A percentile compares a stretch with the other conserved stretches of the same genome.
These are phyloP conservation scores for Viola pubescens DNA, from an alignment of 441 rosid genomes.

Conservation along the genomic window DNA sequence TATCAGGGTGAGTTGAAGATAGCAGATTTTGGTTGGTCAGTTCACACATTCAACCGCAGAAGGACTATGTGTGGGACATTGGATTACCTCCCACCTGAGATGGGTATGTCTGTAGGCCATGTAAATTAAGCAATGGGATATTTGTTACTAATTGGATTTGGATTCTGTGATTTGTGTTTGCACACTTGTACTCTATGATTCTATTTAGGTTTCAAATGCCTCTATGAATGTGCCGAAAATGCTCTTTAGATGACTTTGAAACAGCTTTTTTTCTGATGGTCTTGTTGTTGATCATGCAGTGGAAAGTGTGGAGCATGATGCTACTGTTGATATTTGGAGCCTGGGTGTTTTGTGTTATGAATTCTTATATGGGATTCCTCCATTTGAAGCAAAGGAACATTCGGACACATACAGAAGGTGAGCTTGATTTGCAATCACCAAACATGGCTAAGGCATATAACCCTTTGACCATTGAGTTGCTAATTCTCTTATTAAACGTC, in stretches of 20 bases:
- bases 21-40: constrained; percentile 99
- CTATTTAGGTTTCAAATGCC: neutral
- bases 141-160: neutral
- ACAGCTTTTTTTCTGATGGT: neutral
- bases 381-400: constrained; percentile 91
- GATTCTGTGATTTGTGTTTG: neutral
- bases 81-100: constrained; percentile 97
- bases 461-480: too few relatives aligned
- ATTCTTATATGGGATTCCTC: constrained; percentile 85
- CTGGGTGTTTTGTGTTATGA: constrained; percentile 88
- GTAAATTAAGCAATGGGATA: neutral
- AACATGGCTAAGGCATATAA: neutral
- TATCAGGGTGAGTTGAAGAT: constrained; percentile 93
- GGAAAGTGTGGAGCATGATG: constrained; percentile 92
- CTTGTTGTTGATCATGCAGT: constrained; percentile 37
- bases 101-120: constrained; percentile 46
- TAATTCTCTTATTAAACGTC: too few relatives aligned
- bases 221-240: neutral
- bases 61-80: constrained; percentile 95
- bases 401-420: constrained; percentile 93
- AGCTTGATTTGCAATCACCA: neutral
- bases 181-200: neutral
- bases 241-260: neutral
- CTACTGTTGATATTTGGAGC: constrained; percentile 96
- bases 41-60: constrained; percentile 89